Percentiles rank a stretch among this genome's conserved stretches.
Conservation (phyloP, 164 flowering plant species). For the Berberis thunbergii region DNA sequence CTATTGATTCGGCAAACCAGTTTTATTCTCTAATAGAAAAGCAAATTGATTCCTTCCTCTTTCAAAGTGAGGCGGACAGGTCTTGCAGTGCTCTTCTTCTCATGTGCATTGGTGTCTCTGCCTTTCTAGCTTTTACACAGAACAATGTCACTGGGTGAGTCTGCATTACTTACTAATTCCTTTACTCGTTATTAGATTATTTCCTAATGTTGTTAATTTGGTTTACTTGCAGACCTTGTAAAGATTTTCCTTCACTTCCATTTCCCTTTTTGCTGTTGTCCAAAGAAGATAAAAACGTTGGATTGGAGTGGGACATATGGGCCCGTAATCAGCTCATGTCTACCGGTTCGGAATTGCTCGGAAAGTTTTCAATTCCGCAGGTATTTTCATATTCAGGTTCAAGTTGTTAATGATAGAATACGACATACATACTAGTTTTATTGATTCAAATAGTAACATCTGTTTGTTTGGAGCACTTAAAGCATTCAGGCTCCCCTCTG, state of each 20-base stretch:
- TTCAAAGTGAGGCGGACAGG: slow-evolving; percentile 7
- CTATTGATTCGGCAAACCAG: slow-evolving; percentile 30
- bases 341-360: slow-evolving; percentile 67
- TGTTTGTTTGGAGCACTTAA: too few species aligned
- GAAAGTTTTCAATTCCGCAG: slow-evolving; percentile 61
- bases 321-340: slow-evolving; percentile 67
- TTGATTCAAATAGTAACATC: too few species aligned
- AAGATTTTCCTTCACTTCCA: slow-evolving; percentile 35
- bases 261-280: slow-evolving; percentile 15
- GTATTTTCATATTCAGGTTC: slow-evolving; percentile 19
- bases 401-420: too few species aligned
- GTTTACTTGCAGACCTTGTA: slow-evolving; percentile 36
- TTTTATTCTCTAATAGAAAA: slow-evolving; percentile 37
- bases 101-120: slow-evolving; percentile 53
- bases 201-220: neutral
- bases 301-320: slow-evolving; percentile 68
- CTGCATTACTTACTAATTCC: neutral
- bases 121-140: slow-evolving; percentile 65
- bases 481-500: too few species aligned
- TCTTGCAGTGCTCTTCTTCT: slow-evolving; percentile 38
- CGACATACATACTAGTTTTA: too few species aligned
- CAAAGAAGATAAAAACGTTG: slow-evolving; percentile 7
- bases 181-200: neutral
- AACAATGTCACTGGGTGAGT: slow-evolving; percentile 71
- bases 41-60: slow-evolving; percentile 33